phyloP scores from a whole-genome alignment of 768 basidiomycete genomes.

The Serendipita sp. region DNA sequence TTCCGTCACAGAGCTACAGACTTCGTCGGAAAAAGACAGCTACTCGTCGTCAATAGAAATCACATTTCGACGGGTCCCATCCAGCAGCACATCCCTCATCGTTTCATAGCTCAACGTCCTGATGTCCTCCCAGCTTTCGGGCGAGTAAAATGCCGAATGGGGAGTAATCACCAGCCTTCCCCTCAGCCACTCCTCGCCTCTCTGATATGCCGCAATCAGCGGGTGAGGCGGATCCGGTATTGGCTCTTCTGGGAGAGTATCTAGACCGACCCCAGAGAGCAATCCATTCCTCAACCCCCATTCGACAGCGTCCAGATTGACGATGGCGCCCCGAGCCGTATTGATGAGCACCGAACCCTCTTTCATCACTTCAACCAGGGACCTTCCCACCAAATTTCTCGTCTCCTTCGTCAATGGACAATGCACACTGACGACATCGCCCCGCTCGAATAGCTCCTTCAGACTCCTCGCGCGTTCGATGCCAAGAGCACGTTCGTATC shows the following conservation, averaged over 20 bases:
- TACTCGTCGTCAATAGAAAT: conserved; percentile 18
- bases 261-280: conserved; percentile 14
- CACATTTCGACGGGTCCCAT: conserved; percentile 27
- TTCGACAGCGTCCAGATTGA: conserved; percentile 13
- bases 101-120: conserved; percentile 8
- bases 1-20: too few species aligned
- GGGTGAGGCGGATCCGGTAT: conserved; percentile 8
- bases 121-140: conserved; percentile 12
- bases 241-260: conserved; percentile 14
- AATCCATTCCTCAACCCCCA: conserved; percentile 9
- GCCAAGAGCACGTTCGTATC: conserved; percentile 12
- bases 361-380: conserved; percentile 11
- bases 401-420: conserved; percentile 13
- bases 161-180: conserved; percentile 13
- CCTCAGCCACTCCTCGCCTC: conserved; percentile 13
- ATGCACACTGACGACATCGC: conserved; percentile 13
- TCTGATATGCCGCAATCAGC: conserved; percentile 13
- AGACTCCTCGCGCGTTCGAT: conserved; percentile 10
- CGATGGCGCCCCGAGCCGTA: conserved; percentile 13
- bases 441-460: conserved; percentile 12
- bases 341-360: conserved; percentile 11
- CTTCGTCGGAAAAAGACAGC: too few species aligned
- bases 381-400: conserved; percentile 9
- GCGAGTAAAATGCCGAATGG: conserved; percentile 14
- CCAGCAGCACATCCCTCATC: conserved; percentile 15